Percentiles rank a stretch among this genome's conserved stretches.
Evolutionary conservation across 495 filamentous ascomycete genomes (phyloP).

Genomic region (Viridothelium virens): DNA sequence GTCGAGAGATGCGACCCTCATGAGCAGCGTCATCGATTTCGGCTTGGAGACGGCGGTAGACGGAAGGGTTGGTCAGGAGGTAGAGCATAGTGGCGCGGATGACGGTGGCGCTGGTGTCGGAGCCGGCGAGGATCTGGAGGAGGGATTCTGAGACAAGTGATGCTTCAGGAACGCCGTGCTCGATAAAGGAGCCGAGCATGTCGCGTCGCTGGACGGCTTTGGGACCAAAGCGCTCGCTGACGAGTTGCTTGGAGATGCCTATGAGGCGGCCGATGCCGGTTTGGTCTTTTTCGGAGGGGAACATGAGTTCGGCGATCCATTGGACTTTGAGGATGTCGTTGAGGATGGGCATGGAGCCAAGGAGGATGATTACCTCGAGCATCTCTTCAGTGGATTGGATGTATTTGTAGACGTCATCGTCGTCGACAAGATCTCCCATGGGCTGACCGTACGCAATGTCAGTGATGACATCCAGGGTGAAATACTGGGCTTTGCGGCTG

Average conservation of each 20-base stretch:
- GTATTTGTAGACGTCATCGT: constrained; percentile 46
- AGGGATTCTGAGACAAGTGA: constrained; percentile 39
- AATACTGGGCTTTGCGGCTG: constrained; percentile 35
- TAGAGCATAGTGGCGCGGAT: constrained; percentile 20
- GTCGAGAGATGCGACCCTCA: constrained; percentile 9
- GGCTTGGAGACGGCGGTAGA: constrained; percentile 15
- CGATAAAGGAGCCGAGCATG: constrained; percentile 42
- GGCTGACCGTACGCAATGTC: constrained; percentile 39
- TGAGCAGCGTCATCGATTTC: constrained; percentile 20
- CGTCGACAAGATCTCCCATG: constrained; percentile 38
- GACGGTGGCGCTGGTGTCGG: constrained; percentile 27
- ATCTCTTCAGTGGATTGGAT: constrained; percentile 35
- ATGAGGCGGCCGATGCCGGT: constrained; percentile 35
- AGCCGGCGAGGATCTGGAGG: constrained; percentile 28
- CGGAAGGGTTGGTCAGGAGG: constrained; percentile 15
- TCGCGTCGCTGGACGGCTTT: constrained; percentile 12
- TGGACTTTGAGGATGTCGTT: constrained; percentile 26
- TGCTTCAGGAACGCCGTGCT: constrained; percentile 34
- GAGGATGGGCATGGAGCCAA: constrained; percentile 22
- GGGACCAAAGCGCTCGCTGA: constrained; percentile 16
- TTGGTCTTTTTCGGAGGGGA: constrained; percentile 31
- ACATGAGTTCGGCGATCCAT: constrained; percentile 27
- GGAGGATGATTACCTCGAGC: constrained; percentile 24
- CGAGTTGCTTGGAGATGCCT: constrained; percentile 14
- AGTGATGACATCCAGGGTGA: constrained; percentile 43